Evolutionary conservation across 768 basidiomycete species (phyloP).

Genomic region (Calvatia gigantea): DNA sequence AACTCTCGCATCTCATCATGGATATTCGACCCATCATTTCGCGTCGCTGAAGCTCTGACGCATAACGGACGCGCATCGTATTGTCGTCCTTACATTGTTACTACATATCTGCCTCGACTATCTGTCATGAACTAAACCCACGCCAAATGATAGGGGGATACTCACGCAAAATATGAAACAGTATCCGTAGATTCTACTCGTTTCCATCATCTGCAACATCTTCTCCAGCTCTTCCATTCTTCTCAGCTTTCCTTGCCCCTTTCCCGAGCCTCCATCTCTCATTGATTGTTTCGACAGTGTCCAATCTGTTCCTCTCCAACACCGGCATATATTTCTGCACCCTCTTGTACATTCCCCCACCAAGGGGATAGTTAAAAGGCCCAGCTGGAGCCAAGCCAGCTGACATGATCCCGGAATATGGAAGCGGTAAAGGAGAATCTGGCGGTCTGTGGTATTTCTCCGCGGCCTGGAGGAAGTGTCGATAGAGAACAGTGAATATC

Average conservation of each 20-base stretch:
- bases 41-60: too few relatives aligned
- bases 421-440: conserved; percentile 32
- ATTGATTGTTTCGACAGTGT: conserved; percentile 71
- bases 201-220: conserved; percentile 22
- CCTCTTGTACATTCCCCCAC: conserved; percentile 66
- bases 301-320: conserved; percentile 61
- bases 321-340: conserved; percentile 65
- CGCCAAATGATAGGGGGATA: not conserved
- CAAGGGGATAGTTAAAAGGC: conserved; percentile 50
- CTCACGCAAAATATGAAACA: not conserved
- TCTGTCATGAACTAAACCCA: too few relatives aligned
- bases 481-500: conserved; percentile 59
- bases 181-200: not conserved
- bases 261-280: conserved; percentile 74
- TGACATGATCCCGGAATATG: conserved; percentile 19
- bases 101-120: too few relatives aligned
- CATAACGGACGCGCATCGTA: too few relatives aligned
- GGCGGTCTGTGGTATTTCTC: conserved; percentile 46
- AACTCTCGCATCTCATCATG: too few relatives aligned
- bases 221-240: conserved; percentile 14
- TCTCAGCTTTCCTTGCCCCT: conserved; percentile 44
- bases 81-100: too few relatives aligned
- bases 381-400: conserved; percentile 15
- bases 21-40: too few relatives aligned
- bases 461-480: conserved; percentile 62